Base-by-base conservation (phyloP, 2,329 filamentous ascomycete genomes). In the Ascochyta rabiei region DNA sequence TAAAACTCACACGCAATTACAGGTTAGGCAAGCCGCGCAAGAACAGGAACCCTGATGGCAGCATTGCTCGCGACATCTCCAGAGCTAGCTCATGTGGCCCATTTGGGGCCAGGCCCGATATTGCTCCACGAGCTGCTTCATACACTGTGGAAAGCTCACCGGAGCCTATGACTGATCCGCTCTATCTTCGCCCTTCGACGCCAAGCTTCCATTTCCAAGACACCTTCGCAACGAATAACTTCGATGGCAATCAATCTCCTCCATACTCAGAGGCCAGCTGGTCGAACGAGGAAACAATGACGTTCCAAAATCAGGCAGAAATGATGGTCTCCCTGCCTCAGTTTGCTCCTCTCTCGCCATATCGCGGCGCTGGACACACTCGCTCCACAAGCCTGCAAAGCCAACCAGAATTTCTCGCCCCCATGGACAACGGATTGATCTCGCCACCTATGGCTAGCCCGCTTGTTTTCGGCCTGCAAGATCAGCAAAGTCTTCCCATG, bases 21-120 rank as follows among this genome's bases (percentile, higher is more conserved):
- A 74, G 72, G 47, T 44, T 75, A 47, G 72, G 72, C 21, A 75
- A 75, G 43, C 72, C 72, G 24, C 69, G 72, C 43, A 75, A 74
- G 60, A 70, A 71, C 60, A 68, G 72, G 50, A 73, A 73, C 40
- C 63, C 70, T 40, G 72, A 75, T 46, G 70, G 70, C 19, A 64
- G 66, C 19, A 71, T 74, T 35, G 66, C 70, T 58, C 69, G 72
- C 40, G 71, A 71, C 35, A 66, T 71, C 38, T 72, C 70, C 18
- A 71, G 71, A 33, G 64, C 67, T 33, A 71, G 67, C 55, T 70
- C 69, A 7, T 70, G 63, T 48, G 68, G 66, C 33, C 62, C 64
- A 2, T 55, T 73, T 46, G 69, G 66, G 33, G 58, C 67, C 33
- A 62, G 65, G 45, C 61, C 69, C 23, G 69, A 72, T 38, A 67